Base-by-base conservation (phyloP, 2,329 filamentous ascomycete genomes). In the Chalara sp. region DNA sequence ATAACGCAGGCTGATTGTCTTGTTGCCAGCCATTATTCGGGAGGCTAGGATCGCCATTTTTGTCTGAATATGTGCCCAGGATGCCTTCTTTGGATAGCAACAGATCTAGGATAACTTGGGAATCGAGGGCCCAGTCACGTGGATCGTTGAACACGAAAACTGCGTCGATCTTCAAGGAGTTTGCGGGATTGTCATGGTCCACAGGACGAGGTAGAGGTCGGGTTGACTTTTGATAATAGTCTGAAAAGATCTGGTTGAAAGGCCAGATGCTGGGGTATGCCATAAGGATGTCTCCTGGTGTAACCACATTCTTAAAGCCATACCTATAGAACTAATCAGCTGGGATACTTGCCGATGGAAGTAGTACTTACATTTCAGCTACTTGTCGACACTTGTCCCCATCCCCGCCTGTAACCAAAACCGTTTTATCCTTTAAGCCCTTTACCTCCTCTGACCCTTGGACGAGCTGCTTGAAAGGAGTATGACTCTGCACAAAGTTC, bases 111-210 rank as follows among this genome's bases (percentile, higher is more conserved):
- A 97, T 86, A 60, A 97, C 73, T 65, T 95, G 87, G 2, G 83
- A 82, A 67, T 97, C 92, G 7, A 96, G 77, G 1, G 87, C 90
- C 93, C 93, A 99, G 72, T 99, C 93, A 50, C 93, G 81, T 4
- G 93, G 91, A 68, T 97, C 93, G 67, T 96, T 95, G 76, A 92
- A 96, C 6, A 96, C 86, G 62, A 97, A 86, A 31, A 97, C 81
- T 31, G 91, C 90, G 63, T 95, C 89, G 59, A 99, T 86, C 60
- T 89, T 90, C 45, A 92, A 76, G 7, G 74, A 68, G 7, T 71
- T 63, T 0, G 50, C 39, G 13, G 73, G 76, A 11, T 72, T 70
- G 1, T 68, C 66, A 0, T 71, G 72, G 37, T 78, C 68, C 63
- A 56, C 63, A 58, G 29, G 67, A 60, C 31, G 70, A 52, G 83